Percentiles rank a stretch among this genome's conserved stretches.
These are phyloP conservation scores for Miamiensis avidus DNA, from an alignment of 169 alveolate genomes.

Conservation along the genomic window DNA sequence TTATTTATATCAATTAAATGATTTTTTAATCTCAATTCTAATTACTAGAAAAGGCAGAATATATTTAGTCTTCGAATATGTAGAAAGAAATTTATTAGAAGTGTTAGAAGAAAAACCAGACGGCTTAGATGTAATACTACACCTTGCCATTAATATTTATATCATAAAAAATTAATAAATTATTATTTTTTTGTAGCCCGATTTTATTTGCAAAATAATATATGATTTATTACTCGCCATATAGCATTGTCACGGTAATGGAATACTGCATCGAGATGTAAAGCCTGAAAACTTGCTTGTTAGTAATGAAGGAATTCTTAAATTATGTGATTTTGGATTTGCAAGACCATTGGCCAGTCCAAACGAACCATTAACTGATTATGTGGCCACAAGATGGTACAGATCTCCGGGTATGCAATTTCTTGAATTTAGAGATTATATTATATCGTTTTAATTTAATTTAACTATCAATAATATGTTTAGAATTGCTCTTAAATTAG, in stretches of 20 bases:
- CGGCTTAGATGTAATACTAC: conserved; percentile 66
- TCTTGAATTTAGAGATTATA: conserved; percentile 35
- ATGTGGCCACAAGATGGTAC: conserved; percentile 88
- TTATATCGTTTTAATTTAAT: neutral
- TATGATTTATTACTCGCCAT: conserved; percentile 77
- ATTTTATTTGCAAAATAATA: conserved; percentile 56
- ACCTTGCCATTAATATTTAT: neutral
- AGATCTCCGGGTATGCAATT: conserved; percentile 80
- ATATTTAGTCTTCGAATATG: conserved; percentile 84
- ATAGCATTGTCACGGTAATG: conserved; percentile 78
- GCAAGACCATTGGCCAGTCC: conserved; percentile 78
- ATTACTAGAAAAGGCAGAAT: conserved; percentile 70
- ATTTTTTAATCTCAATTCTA: neutral
- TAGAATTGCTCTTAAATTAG: conserved; percentile 62
- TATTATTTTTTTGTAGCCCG: conserved; percentile 76
- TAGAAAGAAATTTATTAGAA: conserved; percentile 80
- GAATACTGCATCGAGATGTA: conserved; percentile 82
- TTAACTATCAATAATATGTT: neutral
- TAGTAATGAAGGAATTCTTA: conserved; percentile 54
- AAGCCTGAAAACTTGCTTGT: conserved; percentile 85
- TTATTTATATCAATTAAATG: neutral
- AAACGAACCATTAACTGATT: conserved; percentile 72
- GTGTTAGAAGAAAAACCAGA: conserved; percentile 85
- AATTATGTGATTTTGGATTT: conserved; percentile 89
- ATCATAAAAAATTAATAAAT: conserved; percentile 37